Evolutionary conservation across 768 basidiomycete genomes (phyloP).

Genomic region (Podaxis sp.): DNA sequence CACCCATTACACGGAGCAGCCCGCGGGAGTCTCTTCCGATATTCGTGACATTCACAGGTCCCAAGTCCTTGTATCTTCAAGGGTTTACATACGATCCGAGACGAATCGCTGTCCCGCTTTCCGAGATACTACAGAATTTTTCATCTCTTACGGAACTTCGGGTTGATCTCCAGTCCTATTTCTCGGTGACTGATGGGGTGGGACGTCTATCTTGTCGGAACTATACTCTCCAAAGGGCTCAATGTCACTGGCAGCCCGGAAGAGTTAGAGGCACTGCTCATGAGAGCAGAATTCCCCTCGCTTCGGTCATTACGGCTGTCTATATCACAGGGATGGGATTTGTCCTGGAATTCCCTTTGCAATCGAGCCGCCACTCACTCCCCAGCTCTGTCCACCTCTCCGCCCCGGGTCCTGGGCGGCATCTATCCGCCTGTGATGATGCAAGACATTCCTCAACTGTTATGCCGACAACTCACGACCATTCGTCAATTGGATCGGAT

Average conservation of each 20-base stretch:
- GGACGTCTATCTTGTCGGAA: neutral
- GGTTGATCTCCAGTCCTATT: neutral
- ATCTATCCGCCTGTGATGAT: neutral
- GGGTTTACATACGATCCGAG: too few relatives aligned
- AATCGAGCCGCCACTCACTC: too few relatives aligned
- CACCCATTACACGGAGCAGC: neutral
- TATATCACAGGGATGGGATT: too few relatives aligned
- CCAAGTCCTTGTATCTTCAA: neutral
- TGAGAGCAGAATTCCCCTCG: too few relatives aligned
- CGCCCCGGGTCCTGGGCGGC: slow-evolving; percentile 29
- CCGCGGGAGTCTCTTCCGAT: too few relatives aligned
- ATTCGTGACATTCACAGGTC: neutral
- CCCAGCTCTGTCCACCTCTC: too few relatives aligned
- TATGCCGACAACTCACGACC: neutral
- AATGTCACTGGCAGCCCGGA: neutral
- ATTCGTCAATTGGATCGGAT: neutral
- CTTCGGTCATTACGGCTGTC: too few relatives aligned
- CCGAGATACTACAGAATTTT: neutral
- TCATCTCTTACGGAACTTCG: neutral
- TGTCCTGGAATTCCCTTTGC: too few relatives aligned
- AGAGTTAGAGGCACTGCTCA: neutral
- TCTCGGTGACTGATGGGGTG: too few relatives aligned
- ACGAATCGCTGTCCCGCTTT: neutral
- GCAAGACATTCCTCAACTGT: neutral
- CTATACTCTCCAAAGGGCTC: neutral